A percentile compares a stretch with the other conserved stretches of the same genome.
Conservation (phyloP, 257 asterid species). For the Salvia splendens region DNA sequence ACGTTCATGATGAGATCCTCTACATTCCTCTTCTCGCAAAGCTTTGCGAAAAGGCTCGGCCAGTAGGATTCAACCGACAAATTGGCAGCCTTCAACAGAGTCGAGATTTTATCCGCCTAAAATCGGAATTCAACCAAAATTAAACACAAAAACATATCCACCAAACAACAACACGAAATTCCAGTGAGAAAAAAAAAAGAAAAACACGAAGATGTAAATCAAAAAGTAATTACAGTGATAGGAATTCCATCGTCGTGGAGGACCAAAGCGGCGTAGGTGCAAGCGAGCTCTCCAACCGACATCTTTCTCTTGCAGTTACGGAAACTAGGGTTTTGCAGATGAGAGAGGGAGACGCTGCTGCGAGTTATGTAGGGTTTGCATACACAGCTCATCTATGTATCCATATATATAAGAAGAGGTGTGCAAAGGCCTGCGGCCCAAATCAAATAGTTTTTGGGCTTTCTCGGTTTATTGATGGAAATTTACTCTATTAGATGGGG, state of each 20-base stretch:
- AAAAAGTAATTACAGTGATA: constrained; percentile 45
- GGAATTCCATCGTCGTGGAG: constrained; percentile 66
- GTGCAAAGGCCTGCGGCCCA: no score
- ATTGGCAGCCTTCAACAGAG: constrained; percentile 58
- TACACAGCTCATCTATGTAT: no score
- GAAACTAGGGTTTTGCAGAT: constrained; percentile 22
- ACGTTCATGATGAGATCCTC: constrained; percentile 61
- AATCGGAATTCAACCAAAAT: neutral
- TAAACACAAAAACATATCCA: neutral
- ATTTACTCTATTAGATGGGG: no score
- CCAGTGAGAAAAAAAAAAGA: neutral
- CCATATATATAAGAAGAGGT: no score
- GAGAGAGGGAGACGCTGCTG: neutral
- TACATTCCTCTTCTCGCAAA: constrained; percentile 64
- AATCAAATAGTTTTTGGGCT: no score
- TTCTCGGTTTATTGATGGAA: no score
- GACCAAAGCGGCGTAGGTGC: constrained; percentile 37
- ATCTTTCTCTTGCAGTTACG: constrained; percentile 21
- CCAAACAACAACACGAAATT: neutral
- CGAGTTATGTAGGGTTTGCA: neutral
- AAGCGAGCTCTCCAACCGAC: constrained; percentile 61
- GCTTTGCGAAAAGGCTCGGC: constrained; percentile 72
- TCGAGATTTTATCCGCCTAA: constrained; percentile 67
- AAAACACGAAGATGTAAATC: neutral
- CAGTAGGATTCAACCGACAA: constrained; percentile 67